Conservation (phyloP, 768 basidiomycete genomes). For the Podaxis rugospora region DNA sequence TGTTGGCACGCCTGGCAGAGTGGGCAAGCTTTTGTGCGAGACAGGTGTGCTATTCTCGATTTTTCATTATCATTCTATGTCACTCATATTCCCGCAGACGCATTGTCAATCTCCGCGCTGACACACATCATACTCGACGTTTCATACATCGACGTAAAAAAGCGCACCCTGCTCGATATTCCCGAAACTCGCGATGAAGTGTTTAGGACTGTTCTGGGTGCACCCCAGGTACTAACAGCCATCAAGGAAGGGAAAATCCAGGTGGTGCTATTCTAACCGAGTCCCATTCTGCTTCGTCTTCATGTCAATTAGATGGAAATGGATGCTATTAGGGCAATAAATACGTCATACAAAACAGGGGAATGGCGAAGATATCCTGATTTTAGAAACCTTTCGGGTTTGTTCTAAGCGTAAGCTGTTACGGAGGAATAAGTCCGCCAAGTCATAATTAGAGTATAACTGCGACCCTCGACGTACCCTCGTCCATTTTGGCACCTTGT, state of each 20-base stretch:
- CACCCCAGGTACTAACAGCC: conserved; percentile 53
- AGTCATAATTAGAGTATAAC: not conserved
- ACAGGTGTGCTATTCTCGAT: conserved; percentile 41
- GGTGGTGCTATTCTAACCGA: conserved; percentile 68
- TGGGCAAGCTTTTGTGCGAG: conserved; percentile 80
- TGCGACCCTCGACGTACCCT: conserved; percentile 48
- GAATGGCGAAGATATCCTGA: not conserved
- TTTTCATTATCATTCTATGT: not conserved
- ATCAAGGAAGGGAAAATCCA: conserved; percentile 72
- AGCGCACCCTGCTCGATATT: conserved; percentile 71
- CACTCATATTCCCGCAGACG: conserved; percentile 41
- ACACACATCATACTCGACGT: conserved; percentile 83
- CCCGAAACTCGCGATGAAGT: conserved; percentile 82
- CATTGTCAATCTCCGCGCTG: conserved; percentile 66
- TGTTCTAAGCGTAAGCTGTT: conserved; percentile 74
- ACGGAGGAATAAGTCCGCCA: not conserved
- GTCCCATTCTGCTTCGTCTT: conserved; percentile 1
- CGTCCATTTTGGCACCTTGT: conserved; percentile 98
- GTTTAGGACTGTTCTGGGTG: conserved; percentile 68
- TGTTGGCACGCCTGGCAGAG: conserved; percentile 87
- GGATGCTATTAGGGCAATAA: conserved; percentile 12
- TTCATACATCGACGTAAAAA: conserved; percentile 71
- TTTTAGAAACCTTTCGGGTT: conserved; percentile 90
- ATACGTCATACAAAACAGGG: conserved; percentile 18
- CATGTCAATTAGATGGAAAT: conserved; percentile 3